These are phyloP conservation scores for Ophiostoma perfectum DNA, from an alignment of 2,329 filamentous ascomycete species.

Conservation along the genomic window DNA sequence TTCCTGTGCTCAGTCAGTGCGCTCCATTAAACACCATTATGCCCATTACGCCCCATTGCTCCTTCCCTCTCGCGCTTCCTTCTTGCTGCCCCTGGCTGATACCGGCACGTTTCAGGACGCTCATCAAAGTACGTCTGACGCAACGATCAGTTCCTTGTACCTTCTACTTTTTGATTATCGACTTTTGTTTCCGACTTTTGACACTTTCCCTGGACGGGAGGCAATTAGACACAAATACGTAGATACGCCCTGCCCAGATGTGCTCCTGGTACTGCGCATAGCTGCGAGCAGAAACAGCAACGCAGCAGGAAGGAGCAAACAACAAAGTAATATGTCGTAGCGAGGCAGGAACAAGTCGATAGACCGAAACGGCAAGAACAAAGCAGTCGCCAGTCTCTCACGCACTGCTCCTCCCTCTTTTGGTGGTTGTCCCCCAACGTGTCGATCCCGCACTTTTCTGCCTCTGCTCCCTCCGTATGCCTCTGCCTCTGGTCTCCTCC, in stretches of 20 bases:
- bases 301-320: neutral
- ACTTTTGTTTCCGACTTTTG: neutral
- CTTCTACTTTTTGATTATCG: neutral
- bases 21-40: neutral
- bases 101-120: conserved; percentile 3
- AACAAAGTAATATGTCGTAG: neutral
- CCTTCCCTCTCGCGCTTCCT: neutral
- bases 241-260: neutral
- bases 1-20: neutral
- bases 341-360: neutral
- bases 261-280: neutral
- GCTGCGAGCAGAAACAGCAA: neutral
- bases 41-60: too few species aligned
- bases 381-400: neutral
- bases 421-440: neutral
- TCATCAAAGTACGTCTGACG: neutral
- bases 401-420: conserved; percentile 1
- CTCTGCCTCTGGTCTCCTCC: neutral
- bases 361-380: neutral
- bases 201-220: neutral
- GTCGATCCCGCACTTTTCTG: conserved; percentile 1
- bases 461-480: too few species aligned
- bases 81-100: conserved; percentile 1
- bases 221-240: neutral
- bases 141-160: neutral